Base-by-base conservation (phyloP, 345 rosid species). In the Melastoma malabathricum region DNA sequence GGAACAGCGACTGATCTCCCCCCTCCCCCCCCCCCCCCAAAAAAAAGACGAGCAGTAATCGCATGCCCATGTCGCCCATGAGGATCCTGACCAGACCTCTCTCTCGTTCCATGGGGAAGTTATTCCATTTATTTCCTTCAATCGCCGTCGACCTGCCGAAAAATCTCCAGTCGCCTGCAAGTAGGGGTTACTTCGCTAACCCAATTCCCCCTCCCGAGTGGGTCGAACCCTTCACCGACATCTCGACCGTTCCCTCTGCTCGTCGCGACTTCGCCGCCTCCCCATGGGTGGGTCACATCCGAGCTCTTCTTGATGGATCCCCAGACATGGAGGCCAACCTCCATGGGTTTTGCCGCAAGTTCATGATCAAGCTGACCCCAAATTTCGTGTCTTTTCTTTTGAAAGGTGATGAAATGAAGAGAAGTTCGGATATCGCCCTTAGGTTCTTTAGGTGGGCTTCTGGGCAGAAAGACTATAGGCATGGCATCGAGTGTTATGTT, bases 121-220 rank as follows among this genome's bases (percentile, higher is more conserved):
- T 49, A 7, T 47, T 66, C 7, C 56, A 68, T 52, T 29, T 46
- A 29, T 44, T 31, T 10, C 51, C 67, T 51, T 10, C 41, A 34
- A 9, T 34, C 12, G 41, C 41, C 41, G 12, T 2, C 41, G 41
- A 0, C 12, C 41, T 34, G 41, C 12, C 8, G 41, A 6, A 34
- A 34, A 34, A 34, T 12, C 41, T 34, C 41, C 41, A 9, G 41
- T 34, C 41, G 0, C 10, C 46, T 46, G 65, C 63, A 69, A 76
- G 25, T 64, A 59, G 64, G 45, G 75, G 51, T 77, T 67, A 65
- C 54, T 70, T 50, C 62, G 13, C 16, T 9, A 41, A 48, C 56
- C 60, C 74, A 14, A 69, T 74, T 54, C 95, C 95, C 60, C 82
- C 95, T 62, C 88, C 89, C 25, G 87, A 82, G 66, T 81, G 95